Conservation (phyloP, 1,284 basidiomycete species). For the Cystobasidium pallidum region DNA sequence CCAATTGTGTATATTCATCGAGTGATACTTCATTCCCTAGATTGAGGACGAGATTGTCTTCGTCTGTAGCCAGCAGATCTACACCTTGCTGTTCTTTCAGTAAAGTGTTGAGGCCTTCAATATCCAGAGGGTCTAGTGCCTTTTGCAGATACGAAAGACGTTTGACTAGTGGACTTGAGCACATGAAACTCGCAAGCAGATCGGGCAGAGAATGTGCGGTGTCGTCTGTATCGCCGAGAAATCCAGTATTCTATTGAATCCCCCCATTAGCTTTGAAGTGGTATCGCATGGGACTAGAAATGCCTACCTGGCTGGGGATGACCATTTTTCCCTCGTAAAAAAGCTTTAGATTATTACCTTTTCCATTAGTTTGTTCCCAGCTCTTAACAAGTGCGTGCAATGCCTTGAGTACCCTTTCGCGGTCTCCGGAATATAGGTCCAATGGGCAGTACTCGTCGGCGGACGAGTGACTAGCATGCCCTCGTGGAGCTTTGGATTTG, state of each 20-base stretch:
- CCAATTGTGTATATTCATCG: slow-evolving; percentile 66
- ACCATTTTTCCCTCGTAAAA: slow-evolving; percentile 70
- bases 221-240: slow-evolving; percentile 7
- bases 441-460: slow-evolving; percentile 75
- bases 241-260: slow-evolving; percentile 5
- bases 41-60: neutral
- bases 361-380: slow-evolving; percentile 68
- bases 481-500: slow-evolving; percentile 24
- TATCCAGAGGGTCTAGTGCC: slow-evolving; percentile 77
- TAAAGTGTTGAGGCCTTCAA: slow-evolving; percentile 65
- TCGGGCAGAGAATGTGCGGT: slow-evolving; percentile 55
- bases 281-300: neutral
- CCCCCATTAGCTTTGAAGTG: neutral
- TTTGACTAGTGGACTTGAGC: slow-evolving; percentile 64
- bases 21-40: slow-evolving; percentile 54
- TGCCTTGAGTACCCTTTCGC: slow-evolving; percentile 65
- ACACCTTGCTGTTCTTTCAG: slow-evolving; percentile 4
- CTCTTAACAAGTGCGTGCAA: slow-evolving; percentile 70
- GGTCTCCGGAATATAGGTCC: slow-evolving; percentile 76
- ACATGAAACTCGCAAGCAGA: slow-evolving; percentile 63
- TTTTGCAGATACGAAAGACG: slow-evolving; percentile 70
- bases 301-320: slow-evolving; percentile 66
- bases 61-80: slow-evolving; percentile 2
- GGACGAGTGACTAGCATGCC: slow-evolving; percentile 49
- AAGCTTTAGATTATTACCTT: slow-evolving; percentile 76